A percentile compares a stretch with the other conserved stretches of the same genome.
Evolutionary conservation across 768 basidiomycete genomes (phyloP).

Genomic region (Boletus rex-veris): DNA sequence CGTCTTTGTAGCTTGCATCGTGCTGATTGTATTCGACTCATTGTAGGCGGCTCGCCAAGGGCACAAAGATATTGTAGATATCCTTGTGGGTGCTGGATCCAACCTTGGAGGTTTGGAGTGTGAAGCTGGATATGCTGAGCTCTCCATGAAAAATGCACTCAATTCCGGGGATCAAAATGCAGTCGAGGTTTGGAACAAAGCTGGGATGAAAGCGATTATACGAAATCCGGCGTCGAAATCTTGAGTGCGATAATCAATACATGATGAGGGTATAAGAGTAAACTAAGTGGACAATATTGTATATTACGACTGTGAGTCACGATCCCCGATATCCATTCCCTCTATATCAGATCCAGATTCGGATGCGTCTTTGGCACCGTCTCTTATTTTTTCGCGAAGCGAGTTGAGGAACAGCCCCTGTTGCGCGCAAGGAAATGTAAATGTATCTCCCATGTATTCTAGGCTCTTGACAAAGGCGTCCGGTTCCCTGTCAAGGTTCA

Average conservation of each 20-base stretch:
- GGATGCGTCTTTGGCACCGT: conserved; percentile 27
- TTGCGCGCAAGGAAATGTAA: conserved; percentile 68
- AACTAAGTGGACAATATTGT: conserved; percentile 2
- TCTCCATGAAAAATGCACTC: conserved; percentile 41
- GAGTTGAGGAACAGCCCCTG: conserved; percentile 64
- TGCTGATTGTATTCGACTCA: neutral
- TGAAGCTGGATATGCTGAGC: conserved; percentile 52
- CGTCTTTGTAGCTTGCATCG: neutral
- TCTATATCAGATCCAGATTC: conserved; percentile 26
- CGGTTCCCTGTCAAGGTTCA: conserved; percentile 59
- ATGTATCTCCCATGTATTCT: conserved; percentile 57
- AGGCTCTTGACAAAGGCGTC: conserved; percentile 54
- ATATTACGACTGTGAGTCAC: conserved; percentile 1
- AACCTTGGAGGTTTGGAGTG: conserved; percentile 64
- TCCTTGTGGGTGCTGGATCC: conserved; percentile 70
- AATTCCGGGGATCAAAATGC: conserved; percentile 41
- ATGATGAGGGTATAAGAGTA: conserved; percentile 14
- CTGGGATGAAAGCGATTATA: conserved; percentile 35
- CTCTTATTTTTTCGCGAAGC: conserved; percentile 49
- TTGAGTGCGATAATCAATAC: conserved; percentile 6
- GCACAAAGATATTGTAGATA: conserved; percentile 55
- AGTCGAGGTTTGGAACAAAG: conserved; percentile 54
- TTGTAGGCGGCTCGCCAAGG: conserved; percentile 72
- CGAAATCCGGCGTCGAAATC: neutral
- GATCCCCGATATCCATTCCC: conserved; percentile 27